Evolutionary conservation across 169 alveolate species (phyloP), one percentile per base, ranked within the genome.

Genomic region (Plasmodium vinckei): DNA sequence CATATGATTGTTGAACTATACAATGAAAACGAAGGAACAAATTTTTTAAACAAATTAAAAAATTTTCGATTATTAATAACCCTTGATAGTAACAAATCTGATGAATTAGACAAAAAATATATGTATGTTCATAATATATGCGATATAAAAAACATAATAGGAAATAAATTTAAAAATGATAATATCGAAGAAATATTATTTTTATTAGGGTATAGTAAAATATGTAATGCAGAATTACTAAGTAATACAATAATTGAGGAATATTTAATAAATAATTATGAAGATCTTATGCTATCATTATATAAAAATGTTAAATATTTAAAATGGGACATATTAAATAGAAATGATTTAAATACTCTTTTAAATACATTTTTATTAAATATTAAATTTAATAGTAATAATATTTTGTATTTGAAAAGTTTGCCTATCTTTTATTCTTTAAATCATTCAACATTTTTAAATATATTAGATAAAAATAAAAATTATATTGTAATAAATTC

Each of bases 341-440:
- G 1, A 9, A 51, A 39, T 23, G 86, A 82, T 2, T 65, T n/a
- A 60, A 27, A 54, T 57, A 23, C 57, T 39, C 59, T 82, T 10
- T 53, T 82, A 33, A 49, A 1, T 82, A 7, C 46, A 10, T 82
- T 82, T n/a, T 60, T 82, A 25, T 53, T 65, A 27, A 67, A 68
- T 21, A 69, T 65, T 7, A 67, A 82, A 56, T 82, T 82, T 68
- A 82, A 65, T 67, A 82, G 70, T 82, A 82, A 54, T 39, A 82
- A 82, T 61, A 82, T 67, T 27, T 82, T 7, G n/a, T 69, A 82
- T 68, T 42, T 82, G 23, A 82, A 69, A 82, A 21, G 73, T 1
- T 10, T 82, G 13, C 90, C 90, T 2, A 65, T 82, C n/a, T 82
- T 82, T 82, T 67, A 82, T 42, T 82, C 86, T 19, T 44, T 82